Evolutionary conservation across 2,329 filamentous ascomycete genomes (phyloP).

Genomic region (Venturia asperata): DNA sequence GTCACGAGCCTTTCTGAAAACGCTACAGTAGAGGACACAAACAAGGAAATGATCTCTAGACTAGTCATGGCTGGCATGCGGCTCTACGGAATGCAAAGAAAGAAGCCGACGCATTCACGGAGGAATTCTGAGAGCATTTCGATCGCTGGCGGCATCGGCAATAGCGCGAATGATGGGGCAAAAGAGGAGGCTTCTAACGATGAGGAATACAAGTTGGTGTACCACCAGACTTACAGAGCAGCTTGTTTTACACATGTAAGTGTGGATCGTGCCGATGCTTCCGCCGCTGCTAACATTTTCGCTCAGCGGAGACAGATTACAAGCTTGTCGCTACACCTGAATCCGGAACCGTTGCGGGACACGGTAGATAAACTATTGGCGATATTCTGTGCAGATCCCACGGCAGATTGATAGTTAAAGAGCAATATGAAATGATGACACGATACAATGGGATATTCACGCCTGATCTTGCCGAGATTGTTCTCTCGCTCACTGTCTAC

Average conservation of each 20-base stretch:
- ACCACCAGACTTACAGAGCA: conserved; percentile 46
- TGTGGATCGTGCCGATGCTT: background rate
- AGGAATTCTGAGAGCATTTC: conserved; percentile 6
- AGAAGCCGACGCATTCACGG: conserved; percentile 27
- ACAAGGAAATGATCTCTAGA: conserved; percentile 45
- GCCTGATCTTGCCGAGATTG: background rate
- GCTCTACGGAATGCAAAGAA: conserved; percentile 42
- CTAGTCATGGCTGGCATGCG: conserved; percentile 49
- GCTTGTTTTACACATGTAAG: conserved; percentile 41
- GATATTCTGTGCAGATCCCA: conserved; percentile 42
- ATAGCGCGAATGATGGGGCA: conserved; percentile 21
- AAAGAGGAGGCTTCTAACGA: conserved; percentile 34
- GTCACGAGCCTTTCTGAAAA: conserved; percentile 30
- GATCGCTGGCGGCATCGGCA: conserved; percentile 24
- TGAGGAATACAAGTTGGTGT: conserved; percentile 47
- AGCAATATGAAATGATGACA: background rate
- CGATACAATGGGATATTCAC: background rate
- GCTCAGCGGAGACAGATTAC: conserved; percentile 34
- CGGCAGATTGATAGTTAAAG: conserved; percentile 22
- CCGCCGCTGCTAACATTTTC: conserved; percentile 13
- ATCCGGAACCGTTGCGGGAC: conserved; percentile 40
- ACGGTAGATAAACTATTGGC: conserved; percentile 41
- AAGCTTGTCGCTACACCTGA: conserved; percentile 31
- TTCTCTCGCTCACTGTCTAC: too few species aligned
- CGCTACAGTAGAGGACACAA: conserved; percentile 34